Evolutionary conservation across 2,329 filamentous ascomycete genomes (phyloP).

Genomic region (Fusarium mundagurra): DNA sequence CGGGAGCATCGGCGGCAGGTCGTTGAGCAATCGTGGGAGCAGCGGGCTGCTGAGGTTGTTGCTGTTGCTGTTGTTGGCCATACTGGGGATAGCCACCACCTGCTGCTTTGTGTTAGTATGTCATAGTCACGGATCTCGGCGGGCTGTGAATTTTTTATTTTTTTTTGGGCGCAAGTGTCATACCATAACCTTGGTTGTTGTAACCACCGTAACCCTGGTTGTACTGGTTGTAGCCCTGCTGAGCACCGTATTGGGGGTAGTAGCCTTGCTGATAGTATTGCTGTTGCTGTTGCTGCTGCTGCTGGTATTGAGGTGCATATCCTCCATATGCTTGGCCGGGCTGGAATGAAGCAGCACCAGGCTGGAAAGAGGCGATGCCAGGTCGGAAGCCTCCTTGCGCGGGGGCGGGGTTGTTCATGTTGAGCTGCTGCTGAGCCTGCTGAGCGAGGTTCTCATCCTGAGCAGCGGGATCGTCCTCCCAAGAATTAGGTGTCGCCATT

Average conservation of each 20-base stretch:
- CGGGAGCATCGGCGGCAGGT: slow-evolving; percentile 48
- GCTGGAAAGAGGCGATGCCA: slow-evolving; percentile 74
- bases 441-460: slow-evolving; percentile 82
- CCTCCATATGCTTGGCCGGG: slow-evolving; percentile 75
- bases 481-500: slow-evolving; percentile 94
- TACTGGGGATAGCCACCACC: slow-evolving; percentile 65
- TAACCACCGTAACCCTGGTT: slow-evolving; percentile 63
- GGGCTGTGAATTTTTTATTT: neutral
- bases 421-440: slow-evolving; percentile 79
- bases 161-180: slow-evolving; percentile 28
- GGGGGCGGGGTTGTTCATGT: slow-evolving; percentile 71
- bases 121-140: slow-evolving; percentile 1
- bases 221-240: slow-evolving; percentile 61
- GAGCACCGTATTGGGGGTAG: slow-evolving; percentile 67
- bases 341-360: slow-evolving; percentile 75
- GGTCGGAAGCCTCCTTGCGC: slow-evolving; percentile 60
- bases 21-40: slow-evolving; percentile 38
- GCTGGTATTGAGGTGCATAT: slow-evolving; percentile 64
- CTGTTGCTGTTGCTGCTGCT: slow-evolving; percentile 48
- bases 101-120: slow-evolving; percentile 41
- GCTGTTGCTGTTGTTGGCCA: slow-evolving; percentile 51
- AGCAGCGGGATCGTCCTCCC: slow-evolving; percentile 86
- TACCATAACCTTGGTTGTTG: slow-evolving; percentile 59
- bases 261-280: slow-evolving; percentile 63
- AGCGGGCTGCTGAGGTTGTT: slow-evolving; percentile 51